phyloP scores from a whole-genome alignment of 2,329 filamentous ascomycete genomes.

The Penicillium sp. region DNA sequence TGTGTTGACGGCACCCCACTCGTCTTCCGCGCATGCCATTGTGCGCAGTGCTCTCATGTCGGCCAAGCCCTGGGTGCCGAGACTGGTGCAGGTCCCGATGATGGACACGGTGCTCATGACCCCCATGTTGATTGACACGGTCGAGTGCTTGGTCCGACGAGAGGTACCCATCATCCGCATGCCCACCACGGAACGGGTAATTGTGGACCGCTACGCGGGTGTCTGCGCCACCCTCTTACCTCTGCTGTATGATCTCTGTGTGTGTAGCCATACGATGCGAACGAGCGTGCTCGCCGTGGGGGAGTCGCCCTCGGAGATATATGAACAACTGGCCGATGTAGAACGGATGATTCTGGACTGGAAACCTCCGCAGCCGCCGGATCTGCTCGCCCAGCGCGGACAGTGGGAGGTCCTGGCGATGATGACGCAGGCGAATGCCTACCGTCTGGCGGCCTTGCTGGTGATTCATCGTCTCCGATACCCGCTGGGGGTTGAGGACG shows the following conservation, averaged over 20 bases:
- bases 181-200: conserved; percentile 9
- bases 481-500: conserved; percentile 27
- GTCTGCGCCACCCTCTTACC: conserved; percentile 26
- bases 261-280: conserved; percentile 17
- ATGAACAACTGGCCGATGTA: conserved; percentile 17
- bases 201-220: conserved; percentile 27
- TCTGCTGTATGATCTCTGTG: conserved; percentile 29
- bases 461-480: conserved; percentile 28
- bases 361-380: conserved; percentile 11
- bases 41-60: conserved; percentile 24
- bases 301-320: conserved; percentile 2
- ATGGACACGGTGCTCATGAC: conserved; percentile 26
- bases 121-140: conserved; percentile 28
- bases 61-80: conserved; percentile 23
- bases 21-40: conserved; percentile 21
- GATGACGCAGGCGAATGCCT: conserved; percentile 27
- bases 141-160: conserved; percentile 26
- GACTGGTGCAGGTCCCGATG: conserved; percentile 18
- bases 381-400: conserved; percentile 17
- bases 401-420: conserved; percentile 24
- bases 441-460: conserved; percentile 24
- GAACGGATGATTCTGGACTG: conserved; percentile 14
- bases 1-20: conserved; percentile 21
- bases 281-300: conserved; percentile 3
- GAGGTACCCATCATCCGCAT: conserved; percentile 28